These are phyloP conservation scores for Penicillium salamii DNA, from an alignment of 495 filamentous ascomycete genomes.

Conservation along the genomic window DNA sequence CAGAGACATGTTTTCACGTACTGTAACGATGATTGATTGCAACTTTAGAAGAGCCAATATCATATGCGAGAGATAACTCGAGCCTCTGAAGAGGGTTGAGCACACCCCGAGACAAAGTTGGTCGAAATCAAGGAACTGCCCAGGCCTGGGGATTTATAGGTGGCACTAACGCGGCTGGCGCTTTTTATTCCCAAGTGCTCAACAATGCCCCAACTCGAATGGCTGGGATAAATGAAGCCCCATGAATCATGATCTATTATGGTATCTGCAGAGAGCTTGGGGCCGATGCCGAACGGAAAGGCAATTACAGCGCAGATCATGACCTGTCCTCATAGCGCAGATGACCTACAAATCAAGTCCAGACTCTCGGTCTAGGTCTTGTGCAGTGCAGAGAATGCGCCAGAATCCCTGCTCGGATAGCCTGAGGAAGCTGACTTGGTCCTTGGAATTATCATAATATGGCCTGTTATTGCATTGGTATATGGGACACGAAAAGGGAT, in stretches of 20 bases:
- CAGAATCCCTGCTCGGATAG: no score
- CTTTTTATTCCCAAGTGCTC: not conserved
- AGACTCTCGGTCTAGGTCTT: conserved; percentile 10
- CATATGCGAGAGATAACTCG: conserved; percentile 1
- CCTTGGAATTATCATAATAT: not conserved
- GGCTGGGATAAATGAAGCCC: not conserved
- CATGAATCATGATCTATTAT: not conserved
- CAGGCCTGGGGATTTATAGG: not conserved
- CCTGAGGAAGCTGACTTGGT: not conserved
- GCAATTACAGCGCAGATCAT: conserved; percentile 18
- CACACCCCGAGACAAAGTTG: not conserved
- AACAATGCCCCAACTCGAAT: not conserved
- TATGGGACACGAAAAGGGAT: no score
- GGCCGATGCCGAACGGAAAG: conserved; percentile 9
- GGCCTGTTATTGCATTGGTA: not conserved
- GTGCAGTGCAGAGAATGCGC: conserved; percentile 10
- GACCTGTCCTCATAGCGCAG: conserved; percentile 24
- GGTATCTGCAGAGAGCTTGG: not conserved
- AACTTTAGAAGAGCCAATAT: no score
- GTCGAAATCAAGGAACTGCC: not conserved
- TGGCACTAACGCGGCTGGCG: not conserved
- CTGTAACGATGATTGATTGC: no score
- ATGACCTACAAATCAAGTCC: conserved; percentile 30
- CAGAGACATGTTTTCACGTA: no score
- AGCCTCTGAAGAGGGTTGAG: not conserved